Base-by-base conservation (phyloP, 345 rosid genomes). In the Salix udensis region DNA sequence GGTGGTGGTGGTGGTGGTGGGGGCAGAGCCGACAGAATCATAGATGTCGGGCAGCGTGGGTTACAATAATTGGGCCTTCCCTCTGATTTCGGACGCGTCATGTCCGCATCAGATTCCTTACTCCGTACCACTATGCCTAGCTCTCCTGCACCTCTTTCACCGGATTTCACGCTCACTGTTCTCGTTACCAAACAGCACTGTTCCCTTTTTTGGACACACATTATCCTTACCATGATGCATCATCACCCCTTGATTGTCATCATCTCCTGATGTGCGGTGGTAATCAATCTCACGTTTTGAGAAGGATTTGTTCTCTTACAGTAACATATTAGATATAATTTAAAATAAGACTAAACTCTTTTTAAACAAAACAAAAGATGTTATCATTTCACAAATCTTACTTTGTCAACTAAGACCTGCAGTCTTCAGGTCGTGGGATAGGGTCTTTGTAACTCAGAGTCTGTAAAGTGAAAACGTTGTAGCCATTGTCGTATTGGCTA, bases 21-120 rank as follows among this genome's bases (percentile, higher is more conserved):
- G 67, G 80, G 18, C 64, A 70, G 76, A 34, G 16, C 77, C 80
- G 88, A 84, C 85, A 88, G 86, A 88, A 87, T 88, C 76, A 88
- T 84, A 67, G 37, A 30, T 87, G 91, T 87, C 86, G 89, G 88
- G 79, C 84, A 88, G 91, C 91, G 89, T 85, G 91, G 89, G 89
- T 81, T 44, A 82, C 86, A 86, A 90, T 88, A 73, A 87, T 85
- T 85, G 87, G 88, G 80, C 44, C 78, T 68, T 65, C 81, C 88
- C 88, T 86, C 88, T 90, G 90, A 88, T 88, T 83, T 76, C 85
- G 90, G 91, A 82, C 80, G 84, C 87, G 89, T 86, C 89, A 75
- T 78, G 88, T 89, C 88, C 81, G 85, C 86, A 85, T 83, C 89
- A 85, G 91, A 90, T 87, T 88, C 87, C 86, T 39, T 82, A 82